These are phyloP conservation scores for Talaromyces thailandensis DNA, from an alignment of 495 filamentous ascomycete genomes.

Conservation along the genomic window DNA sequence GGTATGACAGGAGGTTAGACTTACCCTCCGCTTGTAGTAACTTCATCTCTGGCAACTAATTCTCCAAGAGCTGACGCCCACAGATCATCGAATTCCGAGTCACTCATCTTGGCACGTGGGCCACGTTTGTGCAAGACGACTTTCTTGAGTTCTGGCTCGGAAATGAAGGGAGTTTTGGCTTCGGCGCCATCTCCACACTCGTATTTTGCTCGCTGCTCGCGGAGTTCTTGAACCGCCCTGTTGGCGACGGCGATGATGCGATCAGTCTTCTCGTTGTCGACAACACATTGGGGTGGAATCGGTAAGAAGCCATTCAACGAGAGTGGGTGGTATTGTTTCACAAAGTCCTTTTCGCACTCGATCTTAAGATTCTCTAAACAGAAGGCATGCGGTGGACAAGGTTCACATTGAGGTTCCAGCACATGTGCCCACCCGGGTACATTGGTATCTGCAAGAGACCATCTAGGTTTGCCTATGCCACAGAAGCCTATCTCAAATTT, in stretches of 20 bases:
- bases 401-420: conserved; percentile 76
- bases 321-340: conserved; percentile 76
- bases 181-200: conserved; percentile 71
- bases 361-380: conserved; percentile 72
- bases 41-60: conserved; percentile 71
- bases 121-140: conserved; percentile 57
- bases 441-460: conserved; percentile 40
- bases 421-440: conserved; percentile 60
- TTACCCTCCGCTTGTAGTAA: conserved; percentile 72
- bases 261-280: conserved; percentile 85
- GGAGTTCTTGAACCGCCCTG: conserved; percentile 76
- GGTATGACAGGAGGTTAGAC: conserved; percentile 25
- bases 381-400: conserved; percentile 83
- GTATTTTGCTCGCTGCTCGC: conserved; percentile 76
- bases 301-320: conserved; percentile 74
- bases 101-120: conserved; percentile 61
- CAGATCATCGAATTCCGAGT: conserved; percentile 85
- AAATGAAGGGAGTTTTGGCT: conserved; percentile 52
- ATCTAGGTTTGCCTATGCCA: conserved; percentile 64
- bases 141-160: conserved; percentile 68
- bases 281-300: conserved; percentile 85
- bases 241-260: conserved; percentile 81
- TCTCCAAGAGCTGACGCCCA: conserved; percentile 85
- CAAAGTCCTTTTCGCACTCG: conserved; percentile 77
- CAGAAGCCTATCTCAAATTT: conserved; percentile 94